Percentiles rank a stretch among this genome's conserved stretches.
Evolutionary conservation across 257 asterid species (phyloP).

Genomic region (Solanum piurae): DNA sequence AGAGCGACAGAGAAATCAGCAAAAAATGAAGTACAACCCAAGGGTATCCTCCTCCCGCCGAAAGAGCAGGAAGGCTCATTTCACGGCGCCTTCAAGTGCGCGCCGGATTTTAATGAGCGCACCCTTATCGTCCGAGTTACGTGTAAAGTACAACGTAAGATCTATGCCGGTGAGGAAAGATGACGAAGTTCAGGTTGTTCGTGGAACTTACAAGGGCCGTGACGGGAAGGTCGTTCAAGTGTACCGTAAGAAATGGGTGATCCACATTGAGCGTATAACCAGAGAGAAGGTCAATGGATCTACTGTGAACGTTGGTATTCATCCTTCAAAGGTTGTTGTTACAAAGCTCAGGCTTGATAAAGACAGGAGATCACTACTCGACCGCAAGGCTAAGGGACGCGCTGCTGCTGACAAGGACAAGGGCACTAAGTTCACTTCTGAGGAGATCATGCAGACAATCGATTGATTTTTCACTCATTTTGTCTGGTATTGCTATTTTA

Average conservation of each 20-base stretch:
- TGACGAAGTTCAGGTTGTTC: not conserved
- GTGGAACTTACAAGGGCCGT: not conserved
- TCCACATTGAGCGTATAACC: not conserved
- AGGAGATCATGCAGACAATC: not conserved
- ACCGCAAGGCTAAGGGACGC: not conserved
- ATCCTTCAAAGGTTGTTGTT: not conserved
- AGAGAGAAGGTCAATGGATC: not conserved
- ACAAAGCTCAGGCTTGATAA: not conserved
- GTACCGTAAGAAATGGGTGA: not conserved
- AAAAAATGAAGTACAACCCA: not conserved
- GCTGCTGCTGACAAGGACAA: not conserved
- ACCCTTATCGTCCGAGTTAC: not conserved
- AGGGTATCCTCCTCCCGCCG: not conserved
- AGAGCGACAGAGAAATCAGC: not conserved
- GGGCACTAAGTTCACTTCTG: not conserved
- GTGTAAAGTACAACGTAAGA: not conserved
- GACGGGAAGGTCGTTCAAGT: not conserved
- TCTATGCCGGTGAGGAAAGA: not conserved
- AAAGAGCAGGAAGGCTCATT: not conserved
- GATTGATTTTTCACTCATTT: not conserved
- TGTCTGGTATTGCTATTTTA: not conserved
- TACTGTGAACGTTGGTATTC: not conserved
- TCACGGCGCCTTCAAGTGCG: not conserved
- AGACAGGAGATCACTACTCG: not conserved
- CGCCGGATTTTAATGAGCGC: not conserved